Evolutionary conservation across 208 protist genomes (phyloP).

Genomic region (Strigomonas culicis): DNA sequence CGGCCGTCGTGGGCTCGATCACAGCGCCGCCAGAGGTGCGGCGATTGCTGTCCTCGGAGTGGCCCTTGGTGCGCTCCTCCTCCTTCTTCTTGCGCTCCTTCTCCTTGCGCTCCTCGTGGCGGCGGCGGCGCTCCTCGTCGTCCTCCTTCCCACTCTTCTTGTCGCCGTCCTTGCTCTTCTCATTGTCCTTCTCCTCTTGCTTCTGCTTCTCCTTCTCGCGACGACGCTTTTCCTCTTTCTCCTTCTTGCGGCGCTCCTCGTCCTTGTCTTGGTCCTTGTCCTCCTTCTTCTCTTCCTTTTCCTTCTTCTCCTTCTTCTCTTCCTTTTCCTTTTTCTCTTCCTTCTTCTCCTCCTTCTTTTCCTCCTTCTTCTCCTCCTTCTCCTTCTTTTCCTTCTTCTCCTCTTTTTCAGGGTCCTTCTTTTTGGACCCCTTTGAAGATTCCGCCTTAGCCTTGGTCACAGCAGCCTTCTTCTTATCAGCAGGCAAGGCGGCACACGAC

Average conservation of each 20-base stretch:
- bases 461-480: conserved; percentile 53
- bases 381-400: not conserved
- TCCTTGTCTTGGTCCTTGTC: conserved; percentile 20
- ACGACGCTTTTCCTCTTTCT: conserved; percentile 13
- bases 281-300: conserved; percentile 13
- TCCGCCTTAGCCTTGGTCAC: conserved; percentile 47
- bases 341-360: conserved; percentile 19
- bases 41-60: conserved; percentile 6
- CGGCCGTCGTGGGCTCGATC: conserved; percentile 26
- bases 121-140: conserved; percentile 58
- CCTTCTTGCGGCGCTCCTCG: conserved; percentile 17
- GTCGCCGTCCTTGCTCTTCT: conserved; percentile 19
- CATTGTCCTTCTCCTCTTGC: conserved; percentile 28
- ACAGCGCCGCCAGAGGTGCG: conserved; percentile 3
- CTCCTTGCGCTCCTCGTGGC: conserved; percentile 31
- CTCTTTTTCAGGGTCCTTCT: conserved; percentile 6
- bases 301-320: conserved; percentile 22
- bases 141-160: conserved; percentile 26
- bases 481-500: conserved; percentile 51
- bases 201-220: conserved; percentile 14
- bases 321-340: conserved; percentile 19
- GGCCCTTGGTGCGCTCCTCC: not conserved
- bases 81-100: conserved; percentile 29
- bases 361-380: conserved; percentile 11
- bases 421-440: conserved; percentile 5